These are phyloP conservation scores for Fallopia convolvulus DNA, from an alignment of 148 eudicot species.

Conservation along the genomic window DNA sequence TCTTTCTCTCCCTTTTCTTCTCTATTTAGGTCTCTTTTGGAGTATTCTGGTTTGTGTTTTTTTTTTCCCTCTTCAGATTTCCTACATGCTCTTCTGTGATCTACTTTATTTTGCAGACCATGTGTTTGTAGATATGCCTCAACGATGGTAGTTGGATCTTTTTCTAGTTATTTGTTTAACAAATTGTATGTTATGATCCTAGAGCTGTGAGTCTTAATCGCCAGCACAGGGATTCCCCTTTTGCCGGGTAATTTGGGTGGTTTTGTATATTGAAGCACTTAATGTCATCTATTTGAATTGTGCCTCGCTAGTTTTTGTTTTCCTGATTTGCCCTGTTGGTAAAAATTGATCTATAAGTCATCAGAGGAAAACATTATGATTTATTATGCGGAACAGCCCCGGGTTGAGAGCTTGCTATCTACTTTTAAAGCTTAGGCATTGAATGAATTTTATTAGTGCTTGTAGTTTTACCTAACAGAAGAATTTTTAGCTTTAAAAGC, in stretches of 20 bases:
- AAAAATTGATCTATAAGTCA: background rate
- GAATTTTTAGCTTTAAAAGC: background rate
- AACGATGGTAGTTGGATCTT: background rate
- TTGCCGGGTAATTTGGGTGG: background rate
- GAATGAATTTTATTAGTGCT: background rate
- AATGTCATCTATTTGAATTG: background rate
- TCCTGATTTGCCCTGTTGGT: background rate
- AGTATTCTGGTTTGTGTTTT: background rate
- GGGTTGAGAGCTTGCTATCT: background rate
- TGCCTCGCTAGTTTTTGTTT: background rate
- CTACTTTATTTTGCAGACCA: background rate
- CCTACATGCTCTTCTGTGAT: background rate
- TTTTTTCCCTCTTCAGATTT: background rate
- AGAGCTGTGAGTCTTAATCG: background rate
- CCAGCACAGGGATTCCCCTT: background rate
- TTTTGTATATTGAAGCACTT: background rate
- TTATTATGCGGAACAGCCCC: background rate
- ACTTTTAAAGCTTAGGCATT: background rate
- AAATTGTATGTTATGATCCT: background rate
- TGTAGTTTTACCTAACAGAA: background rate
- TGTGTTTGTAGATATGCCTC: constrained; percentile 9
- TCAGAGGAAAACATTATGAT: background rate
- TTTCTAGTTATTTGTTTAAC: background rate
- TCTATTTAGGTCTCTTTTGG: background rate
- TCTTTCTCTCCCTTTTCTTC: constrained; percentile 13